Base-by-base conservation (phyloP, 805 yeast genomes). In the Candida schatavii region DNA sequence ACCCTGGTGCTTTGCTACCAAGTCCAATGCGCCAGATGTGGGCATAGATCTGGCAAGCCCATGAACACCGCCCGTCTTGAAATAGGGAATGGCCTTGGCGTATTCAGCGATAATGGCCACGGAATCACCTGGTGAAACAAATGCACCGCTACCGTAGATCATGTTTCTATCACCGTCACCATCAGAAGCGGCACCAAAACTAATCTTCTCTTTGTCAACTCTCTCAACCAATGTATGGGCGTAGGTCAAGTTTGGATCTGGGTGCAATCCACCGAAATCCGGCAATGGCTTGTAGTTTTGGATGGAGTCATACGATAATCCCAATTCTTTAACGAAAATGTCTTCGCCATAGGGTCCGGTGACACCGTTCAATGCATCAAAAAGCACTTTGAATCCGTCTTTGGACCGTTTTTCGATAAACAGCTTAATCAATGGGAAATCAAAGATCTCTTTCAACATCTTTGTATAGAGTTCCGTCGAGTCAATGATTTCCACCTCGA, bases 131-230 rank as follows among this genome's bases (percentile, higher is more conserved):
- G 99, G 99, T 1, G 97, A 89, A 11, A 91, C 98, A 64, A 91
- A 91, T 2, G 97, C 78, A 36, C 85, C 85, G 31, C 88, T 88
- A 46, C 99, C 99, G 64, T 93, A 93, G 57, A 91, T 91, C 99
- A 91, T 91, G 64, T 91, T 91, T 70, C 99, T 81, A 62, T 91
- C 99, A 64, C 99, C 99, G 56, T 91, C 99, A 64, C 99, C 99
- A 61, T 68, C 99, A n/a, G 96, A 85, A 6, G 98, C 98, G 29
- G 98, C 98, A 49, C 99, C 99, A 61, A 91, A 91, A 5, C 91
- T 86, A 50, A 90, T 86, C 45, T 80, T 68, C 45, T 85, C 85
- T 17, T 64, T 59, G 57, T 93, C 97, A n/a, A 91, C 99, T 49
- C 77, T 76, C 26, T 79, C 84, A 17, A 91, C 99, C 48, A 91